phyloP scores from a whole-genome alignment of 345 rosid genomes.

The Populus davidiana region DNA sequence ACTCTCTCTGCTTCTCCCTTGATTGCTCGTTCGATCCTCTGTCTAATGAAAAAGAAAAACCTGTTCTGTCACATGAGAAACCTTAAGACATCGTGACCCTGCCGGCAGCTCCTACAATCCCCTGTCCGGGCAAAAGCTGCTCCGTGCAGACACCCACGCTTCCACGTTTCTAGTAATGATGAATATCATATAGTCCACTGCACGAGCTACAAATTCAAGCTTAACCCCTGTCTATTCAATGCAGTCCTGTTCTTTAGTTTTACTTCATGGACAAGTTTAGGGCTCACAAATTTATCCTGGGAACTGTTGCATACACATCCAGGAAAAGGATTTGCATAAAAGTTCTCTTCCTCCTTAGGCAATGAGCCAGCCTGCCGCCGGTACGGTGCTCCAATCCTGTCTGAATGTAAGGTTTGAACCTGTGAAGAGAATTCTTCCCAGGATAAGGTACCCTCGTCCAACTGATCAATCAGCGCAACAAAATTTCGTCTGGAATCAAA shows the following conservation, averaged over 20 bases:
- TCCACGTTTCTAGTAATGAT: slow-evolving; percentile 3
- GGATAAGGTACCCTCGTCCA: slow-evolving; percentile 55
- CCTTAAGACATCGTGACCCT: slow-evolving; percentile 6
- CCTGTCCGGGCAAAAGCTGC: slow-evolving; percentile 5
- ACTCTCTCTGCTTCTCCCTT: slow-evolving; percentile 19
- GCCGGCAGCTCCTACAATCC: slow-evolving; percentile 8
- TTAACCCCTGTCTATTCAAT: slow-evolving; percentile 27
- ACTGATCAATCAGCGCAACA: slow-evolving; percentile 63
- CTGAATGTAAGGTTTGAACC: slow-evolving; percentile 56
- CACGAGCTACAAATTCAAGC: background rate
- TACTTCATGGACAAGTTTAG: slow-evolving; percentile 30
- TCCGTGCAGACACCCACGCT: slow-evolving; percentile 9
- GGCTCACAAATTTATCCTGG: slow-evolving; percentile 20
- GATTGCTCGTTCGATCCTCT: slow-evolving; percentile 16
- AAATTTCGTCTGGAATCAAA: slow-evolving; percentile 57
- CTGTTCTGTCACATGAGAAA: background rate
- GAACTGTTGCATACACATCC: slow-evolving; percentile 71
- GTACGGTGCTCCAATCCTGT: slow-evolving; percentile 76
- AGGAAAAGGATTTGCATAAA: slow-evolving; percentile 85
- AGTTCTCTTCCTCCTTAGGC: slow-evolving; percentile 84
- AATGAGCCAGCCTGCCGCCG: slow-evolving; percentile 55
- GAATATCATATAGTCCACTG: slow-evolving; percentile 3
- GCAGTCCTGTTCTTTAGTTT: slow-evolving; percentile 27
- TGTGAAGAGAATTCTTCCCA: slow-evolving; percentile 74
- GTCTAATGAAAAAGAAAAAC: slow-evolving; percentile 4